These are phyloP conservation scores for Penicillium maclennaniae DNA, from an alignment of 495 filamentous ascomycete species.

Conservation along the genomic window DNA sequence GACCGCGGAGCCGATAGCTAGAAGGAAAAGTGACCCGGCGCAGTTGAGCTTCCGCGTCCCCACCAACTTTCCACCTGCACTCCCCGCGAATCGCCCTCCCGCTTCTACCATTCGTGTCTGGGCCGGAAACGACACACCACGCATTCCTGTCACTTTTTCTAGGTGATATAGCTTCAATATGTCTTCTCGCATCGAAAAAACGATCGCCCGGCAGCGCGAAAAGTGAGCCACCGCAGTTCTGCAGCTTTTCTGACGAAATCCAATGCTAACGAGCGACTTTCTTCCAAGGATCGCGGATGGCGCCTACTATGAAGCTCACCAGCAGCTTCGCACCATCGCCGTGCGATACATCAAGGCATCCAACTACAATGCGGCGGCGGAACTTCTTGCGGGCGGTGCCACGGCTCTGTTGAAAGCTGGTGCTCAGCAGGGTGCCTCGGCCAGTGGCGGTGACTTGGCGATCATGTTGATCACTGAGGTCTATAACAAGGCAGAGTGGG, in stretches of 20 bases:
- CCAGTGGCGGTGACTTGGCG: slow-evolving; percentile 87
- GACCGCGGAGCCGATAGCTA: background rate
- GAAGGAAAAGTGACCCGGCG: background rate
- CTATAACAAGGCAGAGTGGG: slow-evolving; percentile 76
- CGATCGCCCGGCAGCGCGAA: slow-evolving; percentile 65
- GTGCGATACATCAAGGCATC: slow-evolving; percentile 82
- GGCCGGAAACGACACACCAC: background rate
- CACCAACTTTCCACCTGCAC: slow-evolving; percentile 17
- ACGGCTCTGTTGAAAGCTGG: slow-evolving; percentile 80
- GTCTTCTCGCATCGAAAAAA: slow-evolving; percentile 68
- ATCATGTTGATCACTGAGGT: slow-evolving; percentile 81
- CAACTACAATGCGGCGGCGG: slow-evolving; percentile 79
- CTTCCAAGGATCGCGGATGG: slow-evolving; percentile 77
- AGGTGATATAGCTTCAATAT: slow-evolving; percentile 27
- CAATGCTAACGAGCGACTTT: slow-evolving; percentile 10
- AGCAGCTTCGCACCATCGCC: slow-evolving; percentile 91
- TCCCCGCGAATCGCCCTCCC: slow-evolving; percentile 9
- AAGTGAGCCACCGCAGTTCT: slow-evolving; percentile 46
- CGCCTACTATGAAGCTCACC: slow-evolving; percentile 94
- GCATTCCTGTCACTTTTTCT: background rate
- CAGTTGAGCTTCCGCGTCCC: slow-evolving; percentile 14
- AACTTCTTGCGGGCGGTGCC: slow-evolving; percentile 81
- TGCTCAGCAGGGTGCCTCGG: slow-evolving; percentile 63
- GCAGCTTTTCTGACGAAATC: background rate
- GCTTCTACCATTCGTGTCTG: background rate